Evolutionary conservation across 2,329 filamentous ascomycete species (phyloP).

Genomic region (Penicillium sp.): DNA sequence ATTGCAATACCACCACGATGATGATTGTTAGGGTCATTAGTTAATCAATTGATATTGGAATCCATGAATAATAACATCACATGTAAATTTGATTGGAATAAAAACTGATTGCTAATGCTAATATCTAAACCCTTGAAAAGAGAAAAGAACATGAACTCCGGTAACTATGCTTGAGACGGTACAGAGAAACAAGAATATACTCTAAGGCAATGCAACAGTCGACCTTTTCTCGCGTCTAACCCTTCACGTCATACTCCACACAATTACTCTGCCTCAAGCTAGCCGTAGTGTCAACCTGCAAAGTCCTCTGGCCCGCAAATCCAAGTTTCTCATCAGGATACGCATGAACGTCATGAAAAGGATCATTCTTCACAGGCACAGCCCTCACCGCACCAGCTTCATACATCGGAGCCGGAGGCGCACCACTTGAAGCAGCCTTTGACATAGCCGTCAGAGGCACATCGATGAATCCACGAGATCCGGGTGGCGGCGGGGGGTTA

Average conservation of each 20-base stretch:
- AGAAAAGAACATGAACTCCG: neutral
- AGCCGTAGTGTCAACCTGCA: constrained; percentile 28
- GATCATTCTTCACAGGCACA: constrained; percentile 2
- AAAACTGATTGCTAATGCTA: neutral
- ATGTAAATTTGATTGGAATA: neutral
- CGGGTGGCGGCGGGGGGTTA: constrained; percentile 8
- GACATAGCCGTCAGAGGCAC: constrained; percentile 38
- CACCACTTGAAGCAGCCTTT: constrained; percentile 13
- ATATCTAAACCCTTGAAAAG: neutral
- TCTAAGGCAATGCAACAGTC: neutral
- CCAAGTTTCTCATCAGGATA: constrained; percentile 46
- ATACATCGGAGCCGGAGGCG: constrained; percentile 27
- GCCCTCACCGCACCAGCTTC: constrained; percentile 17
- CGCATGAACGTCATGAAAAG: constrained; percentile 1
- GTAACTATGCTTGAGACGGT: neutral
- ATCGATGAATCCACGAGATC: constrained; percentile 35
- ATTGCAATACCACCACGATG: neutral
- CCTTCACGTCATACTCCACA: constrained; percentile 39
- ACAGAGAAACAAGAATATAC: neutral
- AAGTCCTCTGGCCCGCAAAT: constrained; percentile 41
- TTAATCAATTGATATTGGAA: neutral
- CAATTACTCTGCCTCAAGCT: constrained; percentile 36
- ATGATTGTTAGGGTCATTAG: neutral
- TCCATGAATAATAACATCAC: neutral
- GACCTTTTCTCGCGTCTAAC: constrained; percentile 7